These are phyloP conservation scores for Diaporthe citriasiana DNA, from an alignment of 2,329 filamentous ascomycete genomes.

Conservation along the genomic window DNA sequence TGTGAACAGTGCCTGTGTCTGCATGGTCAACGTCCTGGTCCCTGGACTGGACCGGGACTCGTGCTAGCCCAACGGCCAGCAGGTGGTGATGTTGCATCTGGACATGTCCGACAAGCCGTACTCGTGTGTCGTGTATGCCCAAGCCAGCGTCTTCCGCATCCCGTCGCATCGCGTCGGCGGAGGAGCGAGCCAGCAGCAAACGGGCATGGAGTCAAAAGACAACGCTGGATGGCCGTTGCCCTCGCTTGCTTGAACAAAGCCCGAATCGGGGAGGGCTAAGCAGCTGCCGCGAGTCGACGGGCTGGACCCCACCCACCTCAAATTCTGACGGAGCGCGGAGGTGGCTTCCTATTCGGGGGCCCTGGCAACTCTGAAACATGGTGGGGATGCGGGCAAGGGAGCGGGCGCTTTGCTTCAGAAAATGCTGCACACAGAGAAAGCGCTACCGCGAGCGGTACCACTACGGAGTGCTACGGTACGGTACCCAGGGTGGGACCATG, in stretches of 20 bases:
- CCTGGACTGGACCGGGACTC: neutral
- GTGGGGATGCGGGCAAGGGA: slow-evolving; percentile 48
- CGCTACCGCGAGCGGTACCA: slow-evolving; percentile 19
- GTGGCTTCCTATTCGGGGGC: slow-evolving; percentile 28
- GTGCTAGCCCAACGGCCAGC: neutral
- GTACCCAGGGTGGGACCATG: slow-evolving; percentile 18
- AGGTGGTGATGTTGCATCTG: neutral
- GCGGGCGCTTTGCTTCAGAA: slow-evolving; percentile 62
- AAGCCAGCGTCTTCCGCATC: slow-evolving; percentile 3
- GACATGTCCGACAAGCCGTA: neutral
- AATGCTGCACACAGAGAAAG: slow-evolving; percentile 43
- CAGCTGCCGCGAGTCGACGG: slow-evolving; percentile 36
- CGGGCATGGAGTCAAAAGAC: neutral
- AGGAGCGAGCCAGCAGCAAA: slow-evolving; percentile 3
- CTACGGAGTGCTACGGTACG: slow-evolving; percentile 22
- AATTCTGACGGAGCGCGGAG: slow-evolving; percentile 42
- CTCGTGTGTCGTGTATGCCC: neutral
- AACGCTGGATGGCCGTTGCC: slow-evolving; percentile 13
- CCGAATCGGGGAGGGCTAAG: slow-evolving; percentile 37
- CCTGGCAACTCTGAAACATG: slow-evolving; percentile 63
- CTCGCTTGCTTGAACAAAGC: slow-evolving; percentile 26
- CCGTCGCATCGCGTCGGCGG: slow-evolving; percentile 24
- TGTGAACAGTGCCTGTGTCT: neutral
- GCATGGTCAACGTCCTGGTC: neutral
- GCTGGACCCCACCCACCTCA: slow-evolving; percentile 44